A percentile compares a stretch with the other conserved stretches of the same genome.
phyloP scores from a whole-genome alignment of 805 yeast species.

The Saccharomycopsis fermentans region DNA sequence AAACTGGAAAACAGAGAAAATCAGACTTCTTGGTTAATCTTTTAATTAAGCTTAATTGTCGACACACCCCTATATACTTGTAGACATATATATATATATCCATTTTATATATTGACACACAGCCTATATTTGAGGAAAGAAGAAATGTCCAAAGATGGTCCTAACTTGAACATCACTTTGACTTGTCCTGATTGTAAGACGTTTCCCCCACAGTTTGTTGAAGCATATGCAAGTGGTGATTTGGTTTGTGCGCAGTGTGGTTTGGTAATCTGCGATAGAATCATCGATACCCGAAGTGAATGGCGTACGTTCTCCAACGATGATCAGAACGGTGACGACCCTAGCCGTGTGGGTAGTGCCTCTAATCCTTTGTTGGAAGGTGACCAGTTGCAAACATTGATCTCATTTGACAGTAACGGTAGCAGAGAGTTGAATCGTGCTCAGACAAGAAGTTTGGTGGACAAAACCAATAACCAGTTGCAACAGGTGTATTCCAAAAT shows the following conservation, averaged over 20 bases:
- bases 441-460: conserved; percentile 76
- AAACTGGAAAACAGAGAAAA: neutral
- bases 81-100: neutral
- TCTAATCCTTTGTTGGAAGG: conserved; percentile 86
- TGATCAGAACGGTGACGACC: conserved; percentile 97
- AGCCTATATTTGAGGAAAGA: neutral
- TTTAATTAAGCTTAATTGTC: neutral
- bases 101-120: too few species aligned
- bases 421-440: conserved; percentile 90
- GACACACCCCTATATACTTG: neutral
- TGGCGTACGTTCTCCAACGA: conserved; percentile 98
- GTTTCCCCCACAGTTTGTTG: conserved; percentile 90
- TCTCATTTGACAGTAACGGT: conserved; percentile 73
- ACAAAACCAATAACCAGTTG: conserved; percentile 77
- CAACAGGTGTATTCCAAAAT: conserved; percentile 85
- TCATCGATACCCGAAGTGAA: conserved; percentile 92
- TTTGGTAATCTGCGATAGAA: conserved; percentile 78
- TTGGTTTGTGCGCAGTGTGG: conserved; percentile 98
- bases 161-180: conserved; percentile 77
- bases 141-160: conserved; percentile 35
- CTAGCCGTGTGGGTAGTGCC: conserved; percentile 98
- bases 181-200: conserved; percentile 95
- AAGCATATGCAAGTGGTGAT: conserved; percentile 94
- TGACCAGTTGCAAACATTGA: conserved; percentile 85
- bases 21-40: neutral